These are phyloP conservation scores for Boletales sp. DNA, from an alignment of 768 basidiomycete genomes.

Conservation along the genomic window DNA sequence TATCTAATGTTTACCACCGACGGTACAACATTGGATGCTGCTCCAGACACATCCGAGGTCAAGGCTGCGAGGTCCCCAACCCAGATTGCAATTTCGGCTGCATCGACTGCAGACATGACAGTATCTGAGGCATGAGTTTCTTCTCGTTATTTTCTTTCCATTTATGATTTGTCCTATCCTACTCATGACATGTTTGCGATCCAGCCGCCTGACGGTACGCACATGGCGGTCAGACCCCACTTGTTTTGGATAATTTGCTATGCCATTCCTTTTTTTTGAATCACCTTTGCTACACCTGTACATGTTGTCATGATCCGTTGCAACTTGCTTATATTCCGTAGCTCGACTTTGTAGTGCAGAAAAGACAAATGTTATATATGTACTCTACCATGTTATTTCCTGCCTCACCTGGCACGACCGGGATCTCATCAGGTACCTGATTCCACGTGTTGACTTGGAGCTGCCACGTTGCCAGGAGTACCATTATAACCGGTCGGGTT, in stretches of 20 bases:
- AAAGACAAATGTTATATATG: constrained; percentile 11
- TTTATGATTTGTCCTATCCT: constrained; percentile 5
- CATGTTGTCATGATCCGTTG: constrained; percentile 24
- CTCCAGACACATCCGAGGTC: constrained; percentile 14
- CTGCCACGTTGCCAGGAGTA: too few relatives aligned
- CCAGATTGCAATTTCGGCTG: constrained; percentile 28
- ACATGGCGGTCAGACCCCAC: background rate
- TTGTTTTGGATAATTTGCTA: constrained; percentile 9
- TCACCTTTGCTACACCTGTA: constrained; percentile 24
- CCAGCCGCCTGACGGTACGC: constrained; percentile 4
- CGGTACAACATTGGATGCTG: constrained; percentile 21
- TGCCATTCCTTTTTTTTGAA: constrained; percentile 18
- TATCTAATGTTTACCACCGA: constrained; percentile 19
- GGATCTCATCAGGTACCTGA: too few relatives aligned
- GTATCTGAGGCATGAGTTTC: constrained; percentile 37
- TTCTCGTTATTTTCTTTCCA: constrained; percentile 8
- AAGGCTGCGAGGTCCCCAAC: constrained; percentile 20
- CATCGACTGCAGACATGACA: constrained; percentile 36
- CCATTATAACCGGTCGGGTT: too few relatives aligned
- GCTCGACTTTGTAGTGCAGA: constrained; percentile 16
- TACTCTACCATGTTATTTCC: background rate
- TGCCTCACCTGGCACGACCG: too few relatives aligned
- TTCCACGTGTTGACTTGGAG: too few relatives aligned
- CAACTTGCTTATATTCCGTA: constrained; percentile 26
- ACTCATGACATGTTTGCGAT: constrained; percentile 16